phyloP scores from a whole-genome alignment of 257 asterid species.

The Solanum chmielewskii region DNA sequence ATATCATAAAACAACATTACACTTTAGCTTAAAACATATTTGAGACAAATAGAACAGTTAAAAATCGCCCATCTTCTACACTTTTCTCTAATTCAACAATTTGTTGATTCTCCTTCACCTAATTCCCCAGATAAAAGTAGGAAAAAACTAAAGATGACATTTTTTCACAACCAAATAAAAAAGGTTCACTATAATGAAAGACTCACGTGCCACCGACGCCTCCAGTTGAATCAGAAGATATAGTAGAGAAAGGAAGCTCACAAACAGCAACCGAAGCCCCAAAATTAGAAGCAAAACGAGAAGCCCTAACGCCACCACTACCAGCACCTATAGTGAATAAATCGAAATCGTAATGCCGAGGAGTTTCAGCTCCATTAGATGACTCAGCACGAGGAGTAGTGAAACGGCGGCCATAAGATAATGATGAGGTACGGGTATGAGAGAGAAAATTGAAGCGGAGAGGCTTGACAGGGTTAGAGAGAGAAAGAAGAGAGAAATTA shows the following conservation, averaged over 20 bases:
- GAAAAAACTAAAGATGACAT: background rate
- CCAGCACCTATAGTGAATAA: slow-evolving; percentile 95
- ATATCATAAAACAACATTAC: background rate
- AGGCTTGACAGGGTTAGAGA: background rate
- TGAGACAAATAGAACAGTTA: background rate
- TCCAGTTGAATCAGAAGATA: slow-evolving; percentile 80
- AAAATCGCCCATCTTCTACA: background rate
- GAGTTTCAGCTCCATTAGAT: slow-evolving; percentile 25
- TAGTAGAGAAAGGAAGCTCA: slow-evolving; percentile 85
- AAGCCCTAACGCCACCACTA: slow-evolving; percentile 96
- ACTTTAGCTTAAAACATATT: background rate
- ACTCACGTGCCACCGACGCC: slow-evolving; percentile 97
- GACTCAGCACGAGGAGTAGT: slow-evolving; percentile 44
- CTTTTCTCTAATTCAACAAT: background rate
- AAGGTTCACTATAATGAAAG: background rate
- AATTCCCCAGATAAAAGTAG: background rate
- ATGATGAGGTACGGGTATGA: background rate
- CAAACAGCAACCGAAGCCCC: slow-evolving; percentile 93
- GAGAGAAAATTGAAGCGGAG: slow-evolving; percentile 1
- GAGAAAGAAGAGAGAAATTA: slow-evolving; percentile 14
- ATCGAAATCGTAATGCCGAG: slow-evolving; percentile 62
- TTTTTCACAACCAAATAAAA: background rate
- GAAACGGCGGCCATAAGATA: slow-evolving; percentile 16
- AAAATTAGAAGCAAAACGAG: slow-evolving; percentile 81
- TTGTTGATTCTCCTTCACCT: background rate